Conservation (phyloP, 148 eudicot genomes). For the Spergularia marina region DNA sequence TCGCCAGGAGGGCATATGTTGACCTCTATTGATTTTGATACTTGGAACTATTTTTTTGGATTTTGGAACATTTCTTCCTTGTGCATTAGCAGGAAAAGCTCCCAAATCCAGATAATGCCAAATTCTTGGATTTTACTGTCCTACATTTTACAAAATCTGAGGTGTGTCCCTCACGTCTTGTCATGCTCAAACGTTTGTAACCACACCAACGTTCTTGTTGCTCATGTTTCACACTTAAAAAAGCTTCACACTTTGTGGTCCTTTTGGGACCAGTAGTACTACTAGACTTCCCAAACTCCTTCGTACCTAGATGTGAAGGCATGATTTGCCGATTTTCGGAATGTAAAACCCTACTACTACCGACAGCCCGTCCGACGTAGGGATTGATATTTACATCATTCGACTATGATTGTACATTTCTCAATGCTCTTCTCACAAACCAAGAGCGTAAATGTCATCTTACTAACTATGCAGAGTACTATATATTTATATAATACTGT, state of each 20-base stretch:
- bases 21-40: neutral
- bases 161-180: constrained; percentile 1
- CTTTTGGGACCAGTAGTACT: neutral
- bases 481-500: too few species aligned
- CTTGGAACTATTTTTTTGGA: neutral
- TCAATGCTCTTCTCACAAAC: too few species aligned
- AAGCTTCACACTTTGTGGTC: constrained; percentile 6
- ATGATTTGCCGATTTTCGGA: neutral
- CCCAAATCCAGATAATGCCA: constrained; percentile 12
- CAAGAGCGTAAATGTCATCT: too few species aligned
- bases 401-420: neutral
- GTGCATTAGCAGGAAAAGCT: neutral
- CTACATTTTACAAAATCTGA: neutral
- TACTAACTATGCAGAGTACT: too few species aligned
- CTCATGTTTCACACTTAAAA: neutral
- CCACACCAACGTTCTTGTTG: neutral
- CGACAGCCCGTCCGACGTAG: neutral
- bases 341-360: neutral
- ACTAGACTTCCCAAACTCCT: neutral
- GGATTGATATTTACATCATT: neutral
- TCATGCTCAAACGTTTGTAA: neutral
- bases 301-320: constrained; percentile 17
- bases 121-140: neutral
- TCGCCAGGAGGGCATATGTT: neutral
- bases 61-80: constrained; percentile 17